Evolutionary conservation across 257 asterid species (phyloP).

Genomic region (Primulina eburnea): DNA sequence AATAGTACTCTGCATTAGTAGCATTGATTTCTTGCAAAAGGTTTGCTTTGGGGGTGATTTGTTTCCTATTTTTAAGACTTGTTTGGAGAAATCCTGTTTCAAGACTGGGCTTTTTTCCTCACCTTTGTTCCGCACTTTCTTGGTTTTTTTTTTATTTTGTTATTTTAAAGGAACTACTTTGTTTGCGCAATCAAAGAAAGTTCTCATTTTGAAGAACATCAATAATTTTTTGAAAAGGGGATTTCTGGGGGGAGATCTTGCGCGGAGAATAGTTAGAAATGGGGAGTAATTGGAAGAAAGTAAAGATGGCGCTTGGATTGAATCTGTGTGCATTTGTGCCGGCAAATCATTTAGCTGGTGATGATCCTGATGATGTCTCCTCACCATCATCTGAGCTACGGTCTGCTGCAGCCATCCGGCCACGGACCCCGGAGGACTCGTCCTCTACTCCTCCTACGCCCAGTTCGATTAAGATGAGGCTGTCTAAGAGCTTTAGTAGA

Average conservation of each 20-base stretch:
- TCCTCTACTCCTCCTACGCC: constrained; percentile 57
- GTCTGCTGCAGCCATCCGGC: constrained; percentile 57
- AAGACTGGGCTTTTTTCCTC: background rate
- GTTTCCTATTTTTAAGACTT: background rate
- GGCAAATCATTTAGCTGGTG: constrained; percentile 36
- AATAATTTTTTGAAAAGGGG: background rate
- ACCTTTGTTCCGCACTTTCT: background rate
- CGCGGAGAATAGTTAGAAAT: constrained; percentile 27
- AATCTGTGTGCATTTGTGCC: constrained; percentile 68
- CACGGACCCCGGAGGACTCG: constrained; percentile 56
- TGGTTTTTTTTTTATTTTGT: background rate
- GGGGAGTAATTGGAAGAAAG: constrained; percentile 93
- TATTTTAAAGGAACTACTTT: too few species aligned
- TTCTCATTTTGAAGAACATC: constrained; percentile 5
- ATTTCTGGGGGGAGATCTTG: background rate
- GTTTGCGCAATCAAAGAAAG: constrained; percentile 9
- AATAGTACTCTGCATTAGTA: too few species aligned
- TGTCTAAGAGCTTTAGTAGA: constrained; percentile 78
- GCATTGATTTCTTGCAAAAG: too few species aligned
- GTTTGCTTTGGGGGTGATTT: too few species aligned
- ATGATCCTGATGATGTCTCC: constrained; percentile 34
- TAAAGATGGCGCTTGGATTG: constrained; percentile 79
- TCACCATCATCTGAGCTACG: constrained; percentile 49
- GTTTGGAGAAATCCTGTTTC: background rate
- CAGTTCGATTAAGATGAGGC: constrained; percentile 45